phyloP scores from a whole-genome alignment of 192 early-diverging fungal species.

The Chytriomyces sp. region DNA sequence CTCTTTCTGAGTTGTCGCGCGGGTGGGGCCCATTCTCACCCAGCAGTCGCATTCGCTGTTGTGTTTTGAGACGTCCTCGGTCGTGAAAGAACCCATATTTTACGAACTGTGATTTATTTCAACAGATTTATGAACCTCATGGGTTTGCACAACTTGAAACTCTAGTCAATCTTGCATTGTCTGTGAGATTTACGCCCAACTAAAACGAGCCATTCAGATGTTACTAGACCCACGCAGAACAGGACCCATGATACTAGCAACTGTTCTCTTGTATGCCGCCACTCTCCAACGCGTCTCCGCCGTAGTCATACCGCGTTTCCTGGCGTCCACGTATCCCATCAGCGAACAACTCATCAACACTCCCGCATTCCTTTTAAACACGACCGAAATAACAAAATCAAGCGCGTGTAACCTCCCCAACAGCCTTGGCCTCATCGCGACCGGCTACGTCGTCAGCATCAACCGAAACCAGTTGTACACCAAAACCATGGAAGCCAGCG shows the following conservation, averaged over 20 bases:
- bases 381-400: not conserved
- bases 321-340: constrained; percentile 9
- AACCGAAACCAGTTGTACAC: constrained; percentile 1
- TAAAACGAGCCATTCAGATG: too few species aligned
- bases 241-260: too few species aligned
- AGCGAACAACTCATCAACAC: not conserved
- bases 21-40: constrained; percentile 43
- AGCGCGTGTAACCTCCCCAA: not conserved
- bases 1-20: too few species aligned
- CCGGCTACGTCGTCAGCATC: not conserved
- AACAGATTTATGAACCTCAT: too few species aligned
- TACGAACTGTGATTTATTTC: too few species aligned
- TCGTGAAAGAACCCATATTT: constrained; percentile 37
- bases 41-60: constrained; percentile 70
- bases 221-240: too few species aligned
- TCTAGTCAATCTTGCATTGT: not conserved
- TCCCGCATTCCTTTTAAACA: not conserved
- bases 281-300: not conserved
- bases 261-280: too few species aligned
- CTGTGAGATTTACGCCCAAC: too few species aligned
- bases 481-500: not conserved
- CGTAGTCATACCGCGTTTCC: constrained; percentile 6
- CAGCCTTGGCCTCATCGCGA: constrained; percentile 3
- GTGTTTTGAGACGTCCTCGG: constrained; percentile 73
- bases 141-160: not conserved